A percentile compares a stretch with the other conserved stretches of the same genome.
Evolutionary conservation across 352 stramenopile species (phyloP).

Genomic region (Phytophthora kernoviae): DNA sequence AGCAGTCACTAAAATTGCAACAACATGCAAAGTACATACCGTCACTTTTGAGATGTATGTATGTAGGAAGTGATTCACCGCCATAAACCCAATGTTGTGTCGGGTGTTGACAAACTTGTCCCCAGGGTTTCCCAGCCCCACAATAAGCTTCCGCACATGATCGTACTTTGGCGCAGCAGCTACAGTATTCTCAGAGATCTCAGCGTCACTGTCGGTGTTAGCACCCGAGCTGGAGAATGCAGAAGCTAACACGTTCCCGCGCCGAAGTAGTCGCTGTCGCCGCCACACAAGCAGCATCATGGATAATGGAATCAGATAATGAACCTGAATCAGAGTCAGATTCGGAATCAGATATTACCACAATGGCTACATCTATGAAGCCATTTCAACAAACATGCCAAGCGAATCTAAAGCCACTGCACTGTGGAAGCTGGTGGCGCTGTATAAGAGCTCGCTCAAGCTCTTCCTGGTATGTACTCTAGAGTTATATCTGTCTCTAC

Average conservation of each 20-base stretch:
- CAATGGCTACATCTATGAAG: too few relatives aligned
- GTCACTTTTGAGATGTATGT: slow-evolving; percentile 66
- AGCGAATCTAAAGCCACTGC: slow-evolving; percentile 3
- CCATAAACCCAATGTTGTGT: slow-evolving; percentile 83
- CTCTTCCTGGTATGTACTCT: slow-evolving; percentile 49
- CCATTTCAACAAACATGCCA: neutral
- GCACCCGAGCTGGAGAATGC: slow-evolving; percentile 17
- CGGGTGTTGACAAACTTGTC: slow-evolving; percentile 83
- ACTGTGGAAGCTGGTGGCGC: slow-evolving; percentile 12
- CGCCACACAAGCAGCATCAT: slow-evolving; percentile 25
- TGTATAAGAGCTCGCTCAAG: slow-evolving; percentile 42
- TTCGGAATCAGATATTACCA: too few relatives aligned
- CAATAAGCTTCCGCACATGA: slow-evolving; percentile 79
- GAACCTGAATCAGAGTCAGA: too few relatives aligned
- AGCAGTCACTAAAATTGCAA: neutral
- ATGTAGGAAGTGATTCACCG: slow-evolving; percentile 68
- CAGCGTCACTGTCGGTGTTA: neutral
- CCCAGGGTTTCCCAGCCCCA: slow-evolving; percentile 85
- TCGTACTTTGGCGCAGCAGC: slow-evolving; percentile 50
- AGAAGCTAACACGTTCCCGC: slow-evolving; percentile 10
- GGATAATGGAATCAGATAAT: neutral
- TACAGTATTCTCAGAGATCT: neutral
- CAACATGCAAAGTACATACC: slow-evolving; percentile 33
- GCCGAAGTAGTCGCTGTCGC: slow-evolving; percentile 4
- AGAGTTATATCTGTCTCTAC: slow-evolving; percentile 57